Conservation (phyloP, 2,329 filamentous ascomycete species). For the Fusarium longipes region DNA sequence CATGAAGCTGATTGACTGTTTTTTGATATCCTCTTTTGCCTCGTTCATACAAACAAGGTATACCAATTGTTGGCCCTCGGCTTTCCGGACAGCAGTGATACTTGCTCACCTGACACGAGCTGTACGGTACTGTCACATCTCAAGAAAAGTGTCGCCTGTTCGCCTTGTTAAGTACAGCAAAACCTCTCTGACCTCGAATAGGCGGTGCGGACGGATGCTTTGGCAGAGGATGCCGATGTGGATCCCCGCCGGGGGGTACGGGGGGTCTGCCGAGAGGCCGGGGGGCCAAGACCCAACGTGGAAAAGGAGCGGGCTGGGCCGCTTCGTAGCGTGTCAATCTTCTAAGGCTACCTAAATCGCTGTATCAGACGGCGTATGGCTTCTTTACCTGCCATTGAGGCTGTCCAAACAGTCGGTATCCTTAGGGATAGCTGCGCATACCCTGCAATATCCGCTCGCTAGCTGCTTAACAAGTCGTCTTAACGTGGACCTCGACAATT, state of each 20-base stretch:
- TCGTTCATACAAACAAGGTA: constrained; percentile 6
- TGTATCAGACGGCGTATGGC: constrained; percentile 7
- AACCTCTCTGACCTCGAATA: constrained; percentile 21
- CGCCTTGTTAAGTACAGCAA: constrained; percentile 28
- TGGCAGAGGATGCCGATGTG: constrained; percentile 27
- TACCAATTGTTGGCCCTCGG: constrained; percentile 22
- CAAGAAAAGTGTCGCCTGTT: constrained; percentile 13
- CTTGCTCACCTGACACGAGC: constrained; percentile 20
- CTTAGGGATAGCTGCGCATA: constrained; percentile 1
- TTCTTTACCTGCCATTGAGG: constrained; percentile 4
- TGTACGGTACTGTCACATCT: constrained; percentile 28
- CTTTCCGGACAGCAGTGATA: constrained; percentile 7
- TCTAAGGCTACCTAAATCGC: constrained; percentile 30
- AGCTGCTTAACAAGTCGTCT: constrained; percentile 11
- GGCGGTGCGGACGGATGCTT: constrained; percentile 29
- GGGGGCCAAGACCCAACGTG: constrained; percentile 14
- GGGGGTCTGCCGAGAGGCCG: constrained; percentile 26
- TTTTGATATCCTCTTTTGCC: constrained; percentile 8
- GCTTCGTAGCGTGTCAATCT: constrained; percentile 26
- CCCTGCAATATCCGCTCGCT: constrained; percentile 7
- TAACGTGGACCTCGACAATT: constrained; percentile 45
- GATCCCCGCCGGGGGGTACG: constrained; percentile 23
- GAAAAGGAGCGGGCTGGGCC: constrained; percentile 32
- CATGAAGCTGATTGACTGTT: constrained; percentile 17
- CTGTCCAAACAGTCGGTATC: constrained; percentile 28